A percentile compares a stretch with the other conserved stretches of the same genome.
phyloP scores from a whole-genome alignment of 2,329 filamentous ascomycete species.

The Alternaria brassicae region DNA sequence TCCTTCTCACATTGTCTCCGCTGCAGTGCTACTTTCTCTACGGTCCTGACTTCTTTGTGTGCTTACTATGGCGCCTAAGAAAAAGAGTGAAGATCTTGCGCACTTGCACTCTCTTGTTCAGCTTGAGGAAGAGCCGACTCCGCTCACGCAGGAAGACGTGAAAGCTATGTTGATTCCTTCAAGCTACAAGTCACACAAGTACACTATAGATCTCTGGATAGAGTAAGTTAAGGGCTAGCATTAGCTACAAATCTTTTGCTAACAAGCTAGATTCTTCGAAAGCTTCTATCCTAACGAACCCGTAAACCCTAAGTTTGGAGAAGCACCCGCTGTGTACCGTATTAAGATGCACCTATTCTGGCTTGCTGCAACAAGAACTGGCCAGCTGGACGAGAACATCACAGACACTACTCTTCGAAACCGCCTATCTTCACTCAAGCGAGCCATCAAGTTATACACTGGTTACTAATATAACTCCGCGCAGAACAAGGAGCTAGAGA shows the following conservation, averaged over 20 bases:
- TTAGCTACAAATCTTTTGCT: background rate
- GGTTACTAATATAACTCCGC: conserved; percentile 7
- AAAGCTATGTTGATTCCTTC: conserved; percentile 3
- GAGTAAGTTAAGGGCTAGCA: background rate
- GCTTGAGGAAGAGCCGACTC: conserved; percentile 1
- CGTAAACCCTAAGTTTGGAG: background rate
- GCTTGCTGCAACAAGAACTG: conserved; percentile 10
- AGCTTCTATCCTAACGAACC: background rate
- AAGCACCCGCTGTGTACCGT: background rate
- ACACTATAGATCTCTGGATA: background rate
- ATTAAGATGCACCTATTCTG: conserved; percentile 10
- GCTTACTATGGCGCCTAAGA: background rate
- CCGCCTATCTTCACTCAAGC: conserved; percentile 13
- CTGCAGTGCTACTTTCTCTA: conserved; percentile 1
- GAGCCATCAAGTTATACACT: conserved; percentile 15
- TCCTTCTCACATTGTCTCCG: no score
- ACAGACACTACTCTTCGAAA: conserved; percentile 13
- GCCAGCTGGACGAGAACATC: conserved; percentile 15
- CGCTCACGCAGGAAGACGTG: background rate
- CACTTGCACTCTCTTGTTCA: conserved; percentile 6
- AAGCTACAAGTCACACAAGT: background rate
- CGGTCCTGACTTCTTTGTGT: background rate
- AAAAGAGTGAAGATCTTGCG: background rate
- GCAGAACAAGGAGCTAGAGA: conserved; percentile 7
- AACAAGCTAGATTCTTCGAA: background rate